Evolutionary conservation across 345 rosid species (phyloP).

Genomic region (Microthlaspi erraticum): DNA sequence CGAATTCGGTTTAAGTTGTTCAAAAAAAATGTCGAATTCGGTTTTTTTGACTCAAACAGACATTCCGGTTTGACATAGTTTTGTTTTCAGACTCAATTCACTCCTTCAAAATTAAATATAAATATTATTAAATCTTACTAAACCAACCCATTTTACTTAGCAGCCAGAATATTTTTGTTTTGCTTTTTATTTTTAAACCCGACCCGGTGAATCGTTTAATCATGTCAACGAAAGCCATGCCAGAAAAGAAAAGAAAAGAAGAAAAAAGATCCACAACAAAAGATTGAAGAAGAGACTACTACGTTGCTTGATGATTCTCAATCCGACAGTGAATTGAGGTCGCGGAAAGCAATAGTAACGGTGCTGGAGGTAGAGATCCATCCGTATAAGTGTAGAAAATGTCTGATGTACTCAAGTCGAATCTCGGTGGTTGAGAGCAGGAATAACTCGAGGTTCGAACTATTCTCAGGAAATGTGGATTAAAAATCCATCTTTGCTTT

Average conservation of each 20-base stretch:
- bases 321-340: slow-evolving; percentile 22
- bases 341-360: slow-evolving; percentile 49
- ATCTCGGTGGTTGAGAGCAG: slow-evolving; percentile 81
- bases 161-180: not conserved
- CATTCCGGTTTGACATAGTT: too few relatives aligned
- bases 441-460: slow-evolving; percentile 87
- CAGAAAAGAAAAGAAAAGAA: slow-evolving; percentile 15
- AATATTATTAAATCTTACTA: too few relatives aligned
- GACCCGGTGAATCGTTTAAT: slow-evolving; percentile 26
- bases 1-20: too few relatives aligned
- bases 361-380: slow-evolving; percentile 86
- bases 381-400: slow-evolving; percentile 66
- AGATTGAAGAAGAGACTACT: slow-evolving; percentile 59
- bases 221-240: slow-evolving; percentile 37
- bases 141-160: not conserved
- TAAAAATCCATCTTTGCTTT: slow-evolving; percentile 80
- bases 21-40: too few relatives aligned
- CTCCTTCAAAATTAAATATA: too few relatives aligned
- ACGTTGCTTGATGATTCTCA: slow-evolving; percentile 33
- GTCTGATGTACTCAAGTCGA: slow-evolving; percentile 80
- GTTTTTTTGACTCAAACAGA: too few relatives aligned
- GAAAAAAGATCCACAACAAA: slow-evolving; percentile 38
- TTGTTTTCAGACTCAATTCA: too few relatives aligned
- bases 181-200: not conserved
- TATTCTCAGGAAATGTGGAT: slow-evolving; percentile 70